A percentile compares a stretch with the other conserved stretches of the same genome.
Conservation (phyloP, 2,329 filamentous ascomycete genomes). For the Lasiodiplodia hormozganensis region DNA sequence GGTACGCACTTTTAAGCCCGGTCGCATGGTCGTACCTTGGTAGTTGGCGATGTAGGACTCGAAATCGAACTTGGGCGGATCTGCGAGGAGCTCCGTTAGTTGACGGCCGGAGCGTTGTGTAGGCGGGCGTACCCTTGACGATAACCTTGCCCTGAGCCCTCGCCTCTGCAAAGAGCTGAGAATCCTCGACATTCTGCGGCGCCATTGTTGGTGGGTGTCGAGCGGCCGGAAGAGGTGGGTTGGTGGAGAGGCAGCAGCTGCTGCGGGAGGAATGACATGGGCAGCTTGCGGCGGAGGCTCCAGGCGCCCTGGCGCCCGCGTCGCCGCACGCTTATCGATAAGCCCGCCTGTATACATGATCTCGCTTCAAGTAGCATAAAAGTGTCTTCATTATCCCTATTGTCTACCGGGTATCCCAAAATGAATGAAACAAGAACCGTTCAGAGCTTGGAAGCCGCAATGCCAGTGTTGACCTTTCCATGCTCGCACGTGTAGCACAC, state of each 20-base stretch:
- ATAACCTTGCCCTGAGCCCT: conserved; percentile 38
- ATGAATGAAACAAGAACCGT: not conserved
- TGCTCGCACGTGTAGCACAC: conserved; percentile 50
- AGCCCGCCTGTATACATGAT: not conserved
- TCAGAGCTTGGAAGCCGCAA: conserved; percentile 19
- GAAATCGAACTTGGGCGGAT: conserved; percentile 86
- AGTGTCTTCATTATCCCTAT: not conserved
- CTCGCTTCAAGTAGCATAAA: not conserved
- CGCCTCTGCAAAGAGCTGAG: conserved; percentile 44
- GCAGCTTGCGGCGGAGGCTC: conserved; percentile 15
- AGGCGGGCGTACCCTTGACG: conserved; percentile 41
- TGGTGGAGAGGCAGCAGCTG: conserved; percentile 21
- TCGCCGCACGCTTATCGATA: conserved; percentile 12
- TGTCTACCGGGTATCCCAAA: not conserved
- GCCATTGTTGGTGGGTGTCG: conserved; percentile 37
- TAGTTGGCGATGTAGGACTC: conserved; percentile 93
- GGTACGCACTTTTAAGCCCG: too few relatives aligned
- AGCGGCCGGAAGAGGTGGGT: not conserved
- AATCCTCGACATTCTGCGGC: conserved; percentile 42
- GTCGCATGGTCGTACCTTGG: conserved; percentile 63
- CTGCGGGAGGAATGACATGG: conserved; percentile 4
- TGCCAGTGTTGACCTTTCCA: conserved; percentile 38
- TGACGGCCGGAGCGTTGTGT: not conserved
- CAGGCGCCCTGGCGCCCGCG: conserved; percentile 3
- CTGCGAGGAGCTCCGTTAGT: conserved; percentile 51